phyloP scores from a whole-genome alignment of 345 rosid genomes.

The Sapria himalayana region DNA sequence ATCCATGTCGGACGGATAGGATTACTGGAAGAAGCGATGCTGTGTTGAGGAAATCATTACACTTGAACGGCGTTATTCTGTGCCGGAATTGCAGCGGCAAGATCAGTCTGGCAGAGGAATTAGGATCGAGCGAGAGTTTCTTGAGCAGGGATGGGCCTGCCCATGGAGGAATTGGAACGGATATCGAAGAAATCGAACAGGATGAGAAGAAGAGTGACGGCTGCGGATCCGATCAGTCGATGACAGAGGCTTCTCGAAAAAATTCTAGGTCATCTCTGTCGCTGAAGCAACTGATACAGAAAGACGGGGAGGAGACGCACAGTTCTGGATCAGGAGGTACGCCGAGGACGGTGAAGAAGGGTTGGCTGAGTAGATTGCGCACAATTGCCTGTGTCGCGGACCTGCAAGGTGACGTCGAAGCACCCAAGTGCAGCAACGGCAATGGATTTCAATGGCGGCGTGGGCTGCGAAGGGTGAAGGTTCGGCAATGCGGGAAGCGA shows the following conservation, averaged over 20 bases:
- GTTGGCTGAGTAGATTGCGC: slow-evolving; percentile 43
- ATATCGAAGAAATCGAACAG: slow-evolving; percentile 12
- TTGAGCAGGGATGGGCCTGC: slow-evolving; percentile 17
- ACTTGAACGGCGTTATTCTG: no score
- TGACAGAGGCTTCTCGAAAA: slow-evolving; percentile 6
- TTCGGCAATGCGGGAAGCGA: slow-evolving; percentile 32
- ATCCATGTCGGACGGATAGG: slow-evolving; percentile 16
- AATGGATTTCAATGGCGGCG: slow-evolving; percentile 11
- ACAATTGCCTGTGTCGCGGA: slow-evolving; percentile 35
- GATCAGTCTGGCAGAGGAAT: slow-evolving; percentile 22
- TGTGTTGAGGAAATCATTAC: slow-evolving; percentile 24
- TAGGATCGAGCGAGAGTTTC: slow-evolving; percentile 12
- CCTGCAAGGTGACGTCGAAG: slow-evolving; percentile 17
- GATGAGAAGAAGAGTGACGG: slow-evolving; percentile 8
- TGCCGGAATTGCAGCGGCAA: no score
- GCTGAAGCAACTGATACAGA: slow-evolving; percentile 9
- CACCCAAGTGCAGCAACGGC: slow-evolving; percentile 12
- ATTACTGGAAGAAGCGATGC: slow-evolving; percentile 24
- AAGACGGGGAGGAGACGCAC: slow-evolving; percentile 13
- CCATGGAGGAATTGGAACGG: slow-evolving; percentile 10
- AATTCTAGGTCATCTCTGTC: slow-evolving; percentile 10
- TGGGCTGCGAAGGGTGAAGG: slow-evolving; percentile 47
- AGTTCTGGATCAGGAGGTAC: slow-evolving; percentile 5
- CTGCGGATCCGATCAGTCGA: slow-evolving; percentile 9
- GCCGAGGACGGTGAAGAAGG: slow-evolving; percentile 23